phyloP scores from a whole-genome alignment of 345 rosid species.

The rapeseed (Brassica napus) region Da-Ae NC_063448.1:54048501-54049000 shows the following conservation, averaged over 20 bases:
- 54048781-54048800: constrained; percentile 47
- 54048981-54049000: constrained; percentile 42
- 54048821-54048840: constrained; percentile 56
- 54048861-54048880: constrained; percentile 77
- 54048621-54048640: constrained; percentile 60
- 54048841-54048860: constrained; percentile 69
- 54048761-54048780: neutral
- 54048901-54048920: constrained; percentile 47
- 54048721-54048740: constrained; percentile 13
- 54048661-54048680: constrained; percentile 74
- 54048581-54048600: constrained; percentile 50
- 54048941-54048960: constrained; percentile 53
- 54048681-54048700: constrained; percentile 72
- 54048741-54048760: too few relatives aligned
- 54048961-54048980: constrained; percentile 73
- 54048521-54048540: neutral
- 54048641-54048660: constrained; percentile 75
- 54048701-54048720: constrained; percentile 59
- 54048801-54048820: constrained; percentile 58
- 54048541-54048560: constrained; percentile 1
- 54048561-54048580: neutral
- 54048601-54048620: constrained; percentile 40
- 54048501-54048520: neutral
- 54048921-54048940: constrained; percentile 50
- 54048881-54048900: constrained; percentile 65